Conservation (phyloP, 441 rosid genomes). For the Pelargonium cotyledonis region DNA sequence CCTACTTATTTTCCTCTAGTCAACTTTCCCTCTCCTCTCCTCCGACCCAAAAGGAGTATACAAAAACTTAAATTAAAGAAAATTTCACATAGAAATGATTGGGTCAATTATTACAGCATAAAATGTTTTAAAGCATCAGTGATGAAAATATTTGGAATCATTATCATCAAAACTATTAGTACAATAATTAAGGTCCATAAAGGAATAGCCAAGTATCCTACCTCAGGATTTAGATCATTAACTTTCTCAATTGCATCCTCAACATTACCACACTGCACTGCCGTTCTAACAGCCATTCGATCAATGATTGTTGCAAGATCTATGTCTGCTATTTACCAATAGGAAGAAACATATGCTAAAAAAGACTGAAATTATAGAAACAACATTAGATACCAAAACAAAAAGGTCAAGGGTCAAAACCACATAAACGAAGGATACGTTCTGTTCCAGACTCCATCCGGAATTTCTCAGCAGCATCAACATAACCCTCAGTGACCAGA, state of each 20-base stretch:
- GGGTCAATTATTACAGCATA: too few relatives aligned
- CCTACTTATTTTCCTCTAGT: too few relatives aligned
- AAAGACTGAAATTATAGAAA: slow-evolving; percentile 4
- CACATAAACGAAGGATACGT: slow-evolving; percentile 52
- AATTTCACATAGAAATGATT: too few relatives aligned
- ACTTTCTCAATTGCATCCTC: slow-evolving; percentile 97
- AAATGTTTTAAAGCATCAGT: not conserved
- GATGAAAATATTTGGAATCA: not conserved
- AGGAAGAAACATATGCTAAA: slow-evolving; percentile 27
- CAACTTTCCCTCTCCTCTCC: too few relatives aligned
- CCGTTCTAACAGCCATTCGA: slow-evolving; percentile 93
- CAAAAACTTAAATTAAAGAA: too few relatives aligned
- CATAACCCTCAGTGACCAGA: slow-evolving; percentile 90
- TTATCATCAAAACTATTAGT: not conserved
- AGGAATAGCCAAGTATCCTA: slow-evolving; percentile 19
- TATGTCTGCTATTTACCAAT: slow-evolving; percentile 69
- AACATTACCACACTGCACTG: slow-evolving; percentile 86
- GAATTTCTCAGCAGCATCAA: slow-evolving; percentile 86
- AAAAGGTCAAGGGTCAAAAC: not conserved
- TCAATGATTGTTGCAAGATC: slow-evolving; percentile 87
- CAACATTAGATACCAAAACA: too few relatives aligned
- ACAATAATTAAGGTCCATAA: not conserved
- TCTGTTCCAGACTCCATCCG: slow-evolving; percentile 89
- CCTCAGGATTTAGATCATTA: slow-evolving; percentile 91
- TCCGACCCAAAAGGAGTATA: too few relatives aligned